Evolutionary conservation across 257 asterid species (phyloP), one percentile per base, ranked within the genome.

Genomic region (Ocimum tenuiflorum): DNA sequence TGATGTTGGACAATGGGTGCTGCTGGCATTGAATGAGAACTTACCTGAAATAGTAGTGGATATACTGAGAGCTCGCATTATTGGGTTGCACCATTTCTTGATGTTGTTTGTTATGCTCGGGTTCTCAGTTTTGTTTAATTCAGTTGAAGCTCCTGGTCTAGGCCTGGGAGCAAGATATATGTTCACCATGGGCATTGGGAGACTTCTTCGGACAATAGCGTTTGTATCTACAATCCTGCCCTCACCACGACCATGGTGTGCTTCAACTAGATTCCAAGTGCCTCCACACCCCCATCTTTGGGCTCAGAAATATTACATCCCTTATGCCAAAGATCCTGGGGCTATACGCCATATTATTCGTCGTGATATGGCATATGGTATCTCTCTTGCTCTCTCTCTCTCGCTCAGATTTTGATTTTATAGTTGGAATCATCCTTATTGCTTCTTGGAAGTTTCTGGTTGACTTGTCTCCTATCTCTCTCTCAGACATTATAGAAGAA

Each of bases 201-300:
- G 99, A 61, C 85, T 94, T 73, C 96, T 94, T 69, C 86, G 99
- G 6, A 78, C 95, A 53, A 69, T 90, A 71, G 84, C 94, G 48
- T 94, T 94, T 70, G 79, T 90, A 39, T 94, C 99, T 17, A 94
- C 99, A 29, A 88, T 90, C 80, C 70, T 94, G 60, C 99, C 99
- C 71, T 94, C 99, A 48, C 85, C 99, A 43, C 88, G 99, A 18
- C 99, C 99, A 19, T 94, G 99, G 99, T 94, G 99, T 55, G 99
- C 97, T 20, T 73, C 89, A 3, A 70, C 91, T 70, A 88, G 99
- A 65, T 94, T 84, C 62, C 85, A 73, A 60, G 91, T 86, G 60
- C 95, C 97, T 38, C 22, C 80, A 10, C 79, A 85, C 62, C 95
- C 99, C 9, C 97, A 94, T 78, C 88, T 6, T 6, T 94, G 97